Evolutionary conservation across 306 rosid species (phyloP), one percentile per base, ranked within the genome.

Genomic region (Aeschynomene evenia): DNA sequence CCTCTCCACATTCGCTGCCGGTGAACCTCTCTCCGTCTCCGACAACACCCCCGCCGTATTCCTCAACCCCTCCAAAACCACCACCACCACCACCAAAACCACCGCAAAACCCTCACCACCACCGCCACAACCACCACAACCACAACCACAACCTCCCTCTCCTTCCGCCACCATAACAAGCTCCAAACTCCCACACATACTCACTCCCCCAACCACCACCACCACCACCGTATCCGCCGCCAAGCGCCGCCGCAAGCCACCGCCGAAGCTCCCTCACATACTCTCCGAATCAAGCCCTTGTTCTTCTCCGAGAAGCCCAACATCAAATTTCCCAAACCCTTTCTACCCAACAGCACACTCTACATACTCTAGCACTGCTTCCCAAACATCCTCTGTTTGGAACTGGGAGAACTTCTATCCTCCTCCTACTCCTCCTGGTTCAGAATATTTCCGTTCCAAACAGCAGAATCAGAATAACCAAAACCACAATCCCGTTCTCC

Each of bases 361-460:
- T 73, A 81, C 82, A 3, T 73, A 82, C 40, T 83, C 89, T 10
- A 70, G 81, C 29, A 87, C 94, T n/a, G 96, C 91, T 34, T 94
- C 99, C 0, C 96, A 91, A 79, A 69, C 95, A 1, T 94, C 97
- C 7, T 88, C 99, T 1, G 65, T 83, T 39, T 91, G 99, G 97
- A 87, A 94, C 71, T 91, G 99, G 99, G 99, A 94, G 50, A 87
- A 87, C 46, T 83, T 88, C 76, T 74, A 78, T 10, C 99, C 99
- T 66, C 97, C 99, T n/a, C 93, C 99, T 18, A 84, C 97, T 24
- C 93, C 99, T 1, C 99, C 97, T 10, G 80, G 60, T 56, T 94
- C 99, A 6, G 99, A 94, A 13, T 94, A 85, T 77, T 90, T 87
- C 71, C 84, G 76, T 23, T 76, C 72, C 11, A 28, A 72, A 5